A percentile compares a stretch with the other conserved stretches of the same genome.
These are phyloP conservation scores for Orbilia blumenaviensis DNA, from an alignment of 2,329 filamentous ascomycete genomes.

Conservation along the genomic window DNA sequence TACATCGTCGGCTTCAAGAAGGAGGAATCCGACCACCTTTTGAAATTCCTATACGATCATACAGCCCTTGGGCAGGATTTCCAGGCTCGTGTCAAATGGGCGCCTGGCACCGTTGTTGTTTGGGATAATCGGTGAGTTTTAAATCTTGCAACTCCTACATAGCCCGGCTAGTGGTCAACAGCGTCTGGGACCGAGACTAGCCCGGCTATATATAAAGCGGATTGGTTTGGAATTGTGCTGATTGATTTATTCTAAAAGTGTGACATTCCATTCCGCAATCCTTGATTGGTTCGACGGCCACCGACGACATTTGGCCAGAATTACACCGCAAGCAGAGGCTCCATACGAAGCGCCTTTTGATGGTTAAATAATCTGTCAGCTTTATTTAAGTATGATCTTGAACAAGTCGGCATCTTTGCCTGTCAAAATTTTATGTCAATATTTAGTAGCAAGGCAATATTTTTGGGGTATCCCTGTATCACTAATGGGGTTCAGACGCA, in stretches of 20 bases:
- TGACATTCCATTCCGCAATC: conserved; percentile 80
- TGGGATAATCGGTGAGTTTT: conserved; percentile 69
- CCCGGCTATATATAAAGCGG: too few relatives aligned
- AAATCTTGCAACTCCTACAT: too few relatives aligned
- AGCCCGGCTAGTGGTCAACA: too few relatives aligned
- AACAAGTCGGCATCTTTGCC: too few relatives aligned
- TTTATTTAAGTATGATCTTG: too few relatives aligned
- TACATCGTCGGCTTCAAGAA: conserved; percentile 83
- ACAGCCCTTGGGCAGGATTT: conserved; percentile 76
- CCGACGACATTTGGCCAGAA: conserved; percentile 79
- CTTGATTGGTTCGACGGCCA: conserved; percentile 84
- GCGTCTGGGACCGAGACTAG: too few relatives aligned
- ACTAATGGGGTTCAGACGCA: too few relatives aligned
- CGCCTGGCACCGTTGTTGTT: conserved; percentile 79
- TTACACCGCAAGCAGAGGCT: conserved; percentile 82
- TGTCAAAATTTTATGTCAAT: too few relatives aligned
- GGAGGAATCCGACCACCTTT: conserved; percentile 80
- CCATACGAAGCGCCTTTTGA: conserved; percentile 37
- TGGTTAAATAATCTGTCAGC: background rate
- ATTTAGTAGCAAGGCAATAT: too few relatives aligned
- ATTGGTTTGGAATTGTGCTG: background rate
- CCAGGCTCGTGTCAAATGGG: conserved; percentile 80
- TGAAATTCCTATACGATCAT: conserved; percentile 81
- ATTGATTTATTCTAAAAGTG: conserved; percentile 56
- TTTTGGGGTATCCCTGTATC: too few relatives aligned